These are phyloP conservation scores for Macadamia tetraphylla DNA, from an alignment of 164 flowering plant genomes.

Conservation along the genomic window DNA sequence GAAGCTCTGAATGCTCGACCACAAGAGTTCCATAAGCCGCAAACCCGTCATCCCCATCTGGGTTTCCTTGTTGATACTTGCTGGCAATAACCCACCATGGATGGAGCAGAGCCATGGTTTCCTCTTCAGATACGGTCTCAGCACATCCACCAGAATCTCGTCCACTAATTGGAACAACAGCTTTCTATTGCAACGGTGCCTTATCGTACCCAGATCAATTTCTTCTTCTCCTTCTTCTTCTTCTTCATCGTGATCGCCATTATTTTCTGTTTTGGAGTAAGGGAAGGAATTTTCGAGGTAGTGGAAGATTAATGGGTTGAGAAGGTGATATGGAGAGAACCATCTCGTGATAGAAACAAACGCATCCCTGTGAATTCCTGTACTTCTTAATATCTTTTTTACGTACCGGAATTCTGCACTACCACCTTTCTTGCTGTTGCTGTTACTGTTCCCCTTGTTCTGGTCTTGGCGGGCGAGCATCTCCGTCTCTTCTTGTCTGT, in stretches of 20 bases:
- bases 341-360: conserved; percentile 29
- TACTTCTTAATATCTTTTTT: conserved; percentile 34
- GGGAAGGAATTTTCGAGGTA: conserved; percentile 31
- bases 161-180: conserved; percentile 39
- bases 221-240: not conserved
- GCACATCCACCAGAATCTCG: conserved; percentile 34
- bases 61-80: not conserved
- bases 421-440: not conserved
- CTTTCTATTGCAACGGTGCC: conserved; percentile 32
- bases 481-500: not conserved
- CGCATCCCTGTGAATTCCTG: conserved; percentile 33
- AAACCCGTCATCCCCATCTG: conserved; percentile 19
- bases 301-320: conserved; percentile 57
- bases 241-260: not conserved
- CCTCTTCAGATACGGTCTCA: conserved; percentile 21
- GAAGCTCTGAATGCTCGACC: conserved; percentile 25
- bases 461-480: conserved; percentile 16
- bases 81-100: too few relatives aligned
- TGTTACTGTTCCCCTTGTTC: conserved; percentile 6
- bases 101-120: conserved; percentile 18
- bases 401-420: conserved; percentile 44
- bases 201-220: not conserved
- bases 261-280: not conserved
- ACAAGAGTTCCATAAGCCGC: conserved; percentile 24
- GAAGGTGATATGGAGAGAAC: conserved; percentile 59